phyloP scores from a whole-genome alignment of 2,329 filamentous ascomycete species.

The Ilyonectria sp. region DNA sequence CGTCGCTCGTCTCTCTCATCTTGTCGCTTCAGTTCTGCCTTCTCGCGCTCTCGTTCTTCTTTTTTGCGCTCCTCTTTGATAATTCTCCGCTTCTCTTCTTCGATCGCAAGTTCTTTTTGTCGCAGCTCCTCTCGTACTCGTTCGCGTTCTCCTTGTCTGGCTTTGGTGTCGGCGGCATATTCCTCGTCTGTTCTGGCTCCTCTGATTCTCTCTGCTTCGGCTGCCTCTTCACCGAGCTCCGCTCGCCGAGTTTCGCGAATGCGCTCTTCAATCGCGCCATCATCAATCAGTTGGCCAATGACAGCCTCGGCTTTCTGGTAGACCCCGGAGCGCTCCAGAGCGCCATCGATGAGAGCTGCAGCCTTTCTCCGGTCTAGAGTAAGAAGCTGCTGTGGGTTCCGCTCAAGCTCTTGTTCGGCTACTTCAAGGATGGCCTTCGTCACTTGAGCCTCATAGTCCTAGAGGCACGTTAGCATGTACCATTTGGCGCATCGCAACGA shows the following conservation, averaged over 20 bases:
- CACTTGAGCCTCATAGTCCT: constrained; percentile 81
- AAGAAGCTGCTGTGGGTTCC: constrained; percentile 79
- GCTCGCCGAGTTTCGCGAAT: constrained; percentile 77
- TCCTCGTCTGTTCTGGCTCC: constrained; percentile 82
- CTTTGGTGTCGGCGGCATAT: constrained; percentile 78
- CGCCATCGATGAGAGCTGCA: constrained; percentile 82
- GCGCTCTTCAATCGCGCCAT: constrained; percentile 76
- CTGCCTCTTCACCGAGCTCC: constrained; percentile 79
- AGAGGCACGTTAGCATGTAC: constrained; percentile 12
- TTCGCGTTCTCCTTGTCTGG: constrained; percentile 73
- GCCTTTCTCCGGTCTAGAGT: constrained; percentile 82
- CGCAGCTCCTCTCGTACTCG: constrained; percentile 73
- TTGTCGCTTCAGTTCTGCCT: constrained; percentile 65
- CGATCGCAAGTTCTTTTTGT: constrained; percentile 71
- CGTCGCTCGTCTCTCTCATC: constrained; percentile 66
- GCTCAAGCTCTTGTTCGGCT: constrained; percentile 81
- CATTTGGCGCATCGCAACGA: constrained; percentile 7
- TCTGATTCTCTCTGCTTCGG: constrained; percentile 73
- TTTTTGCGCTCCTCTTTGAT: constrained; percentile 70
- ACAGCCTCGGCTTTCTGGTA: constrained; percentile 80
- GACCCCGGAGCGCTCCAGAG: constrained; percentile 81
- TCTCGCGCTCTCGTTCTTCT: constrained; percentile 64
- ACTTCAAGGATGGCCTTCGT: constrained; percentile 77
- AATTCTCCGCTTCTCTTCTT: constrained; percentile 73
- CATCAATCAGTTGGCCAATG: constrained; percentile 78